Conservation (phyloP, 2,329 filamentous ascomycete species). For the Alternaria panax region DNA sequence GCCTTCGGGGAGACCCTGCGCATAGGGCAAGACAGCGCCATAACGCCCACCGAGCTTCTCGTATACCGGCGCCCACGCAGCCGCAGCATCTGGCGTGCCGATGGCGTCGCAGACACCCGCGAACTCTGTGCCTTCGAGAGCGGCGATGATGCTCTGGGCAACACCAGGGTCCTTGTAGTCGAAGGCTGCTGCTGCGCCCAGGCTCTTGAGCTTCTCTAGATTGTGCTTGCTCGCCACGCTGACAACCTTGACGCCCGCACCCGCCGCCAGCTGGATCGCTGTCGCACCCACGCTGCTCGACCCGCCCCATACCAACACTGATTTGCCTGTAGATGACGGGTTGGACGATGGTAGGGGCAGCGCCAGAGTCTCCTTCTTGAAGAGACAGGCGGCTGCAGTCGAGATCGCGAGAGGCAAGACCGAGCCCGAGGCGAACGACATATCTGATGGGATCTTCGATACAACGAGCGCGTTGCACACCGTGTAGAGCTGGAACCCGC, state of each 20-base stretch:
- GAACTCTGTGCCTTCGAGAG: constrained; percentile 53
- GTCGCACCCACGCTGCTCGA: constrained; percentile 53
- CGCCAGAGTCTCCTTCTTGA: constrained; percentile 49
- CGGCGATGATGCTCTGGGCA: constrained; percentile 50
- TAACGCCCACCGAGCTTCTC: constrained; percentile 42
- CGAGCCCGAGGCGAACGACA: constrained; percentile 50
- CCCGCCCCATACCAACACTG: constrained; percentile 62
- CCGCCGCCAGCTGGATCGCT: constrained; percentile 55
- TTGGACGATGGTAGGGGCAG: constrained; percentile 49
- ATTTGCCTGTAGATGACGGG: constrained; percentile 44
- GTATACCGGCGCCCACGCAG: constrained; percentile 37
- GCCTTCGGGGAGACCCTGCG: constrained; percentile 33
- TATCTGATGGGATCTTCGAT: constrained; percentile 49
- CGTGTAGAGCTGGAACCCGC: constrained; percentile 49
- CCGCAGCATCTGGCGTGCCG: constrained; percentile 29
- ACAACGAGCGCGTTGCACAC: constrained; percentile 37
- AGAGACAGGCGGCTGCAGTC: constrained; percentile 55
- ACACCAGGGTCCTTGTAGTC: constrained; percentile 43
- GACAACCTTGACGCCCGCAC: constrained; percentile 52
- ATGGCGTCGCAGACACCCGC: constrained; percentile 54
- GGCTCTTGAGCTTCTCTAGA: constrained; percentile 33
- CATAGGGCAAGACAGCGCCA: constrained; percentile 32
- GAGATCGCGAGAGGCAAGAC: constrained; percentile 56
- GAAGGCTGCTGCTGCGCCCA: constrained; percentile 42
- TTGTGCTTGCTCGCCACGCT: constrained; percentile 49